Evolutionary conservation across 2,329 filamentous ascomycete species (phyloP).

Genomic region (Penicillium sp.): DNA sequence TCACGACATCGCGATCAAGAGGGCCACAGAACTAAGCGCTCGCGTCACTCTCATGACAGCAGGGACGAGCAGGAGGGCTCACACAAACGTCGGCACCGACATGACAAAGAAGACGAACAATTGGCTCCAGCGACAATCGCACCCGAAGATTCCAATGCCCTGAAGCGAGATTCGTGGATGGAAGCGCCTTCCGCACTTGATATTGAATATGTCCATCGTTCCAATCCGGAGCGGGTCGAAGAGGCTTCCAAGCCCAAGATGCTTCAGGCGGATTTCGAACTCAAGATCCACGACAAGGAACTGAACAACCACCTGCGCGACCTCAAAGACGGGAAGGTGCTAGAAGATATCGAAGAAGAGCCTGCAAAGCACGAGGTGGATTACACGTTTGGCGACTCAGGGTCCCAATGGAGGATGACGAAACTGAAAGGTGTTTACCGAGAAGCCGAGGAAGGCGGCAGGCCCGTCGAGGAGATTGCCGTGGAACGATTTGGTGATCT

Average conservation of each 20-base stretch:
- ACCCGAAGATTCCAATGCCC: constrained; percentile 39
- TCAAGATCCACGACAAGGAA: constrained; percentile 72
- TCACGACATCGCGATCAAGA: constrained; percentile 47
- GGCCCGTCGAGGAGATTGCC: constrained; percentile 74
- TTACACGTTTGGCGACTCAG: constrained; percentile 83
- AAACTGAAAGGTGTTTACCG: constrained; percentile 82
- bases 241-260: constrained; percentile 37
- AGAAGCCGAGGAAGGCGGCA: constrained; percentile 66
- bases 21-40: constrained; percentile 59
- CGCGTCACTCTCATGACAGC: constrained; percentile 51
- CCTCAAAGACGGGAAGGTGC: constrained; percentile 51
- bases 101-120: constrained; percentile 39
- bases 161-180: constrained; percentile 90
- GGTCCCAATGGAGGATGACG: constrained; percentile 94
- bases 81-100: constrained; percentile 45
- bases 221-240: constrained; percentile 52
- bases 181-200: constrained; percentile 74
- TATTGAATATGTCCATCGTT: constrained; percentile 67
- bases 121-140: constrained; percentile 23
- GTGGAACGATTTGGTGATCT: constrained; percentile 74
- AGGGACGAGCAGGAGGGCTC: constrained; percentile 43
- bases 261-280: constrained; percentile 55
- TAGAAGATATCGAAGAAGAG: constrained; percentile 50
- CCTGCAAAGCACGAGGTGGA: constrained; percentile 58
- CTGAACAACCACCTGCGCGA: constrained; percentile 67